Evolutionary conservation across 78 protist species (phyloP).

Genomic region (Capsaspora owczarzaki): DNA sequence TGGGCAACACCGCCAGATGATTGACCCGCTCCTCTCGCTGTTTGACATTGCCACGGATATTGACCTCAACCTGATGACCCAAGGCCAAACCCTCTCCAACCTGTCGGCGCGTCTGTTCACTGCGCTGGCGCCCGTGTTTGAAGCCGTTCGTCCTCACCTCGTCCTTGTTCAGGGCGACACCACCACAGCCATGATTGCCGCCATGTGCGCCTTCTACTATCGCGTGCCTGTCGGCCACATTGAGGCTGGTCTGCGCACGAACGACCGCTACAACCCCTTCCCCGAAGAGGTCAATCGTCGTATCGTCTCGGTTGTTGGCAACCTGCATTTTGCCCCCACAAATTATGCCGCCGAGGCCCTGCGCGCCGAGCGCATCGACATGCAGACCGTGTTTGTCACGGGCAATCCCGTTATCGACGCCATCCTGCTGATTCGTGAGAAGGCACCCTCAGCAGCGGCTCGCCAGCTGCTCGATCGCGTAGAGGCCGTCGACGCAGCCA

Average conservation of each 20-base stretch:
- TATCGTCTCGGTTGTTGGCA: neutral
- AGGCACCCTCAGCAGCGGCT: neutral
- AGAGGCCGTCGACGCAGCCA: neutral
- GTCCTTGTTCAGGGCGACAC: constrained; percentile 23
- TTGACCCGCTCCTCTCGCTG: too few species aligned
- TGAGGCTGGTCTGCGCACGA: constrained; percentile 23
- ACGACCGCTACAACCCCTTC: neutral
- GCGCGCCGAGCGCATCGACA: neutral
- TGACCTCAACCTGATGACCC: too few species aligned
- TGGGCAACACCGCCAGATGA: too few species aligned
- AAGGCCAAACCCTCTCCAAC: neutral
- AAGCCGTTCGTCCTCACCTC: neutral
- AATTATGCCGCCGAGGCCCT: neutral
- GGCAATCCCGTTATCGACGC: constrained; percentile 22
- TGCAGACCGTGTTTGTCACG: neutral
- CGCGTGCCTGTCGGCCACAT: constrained; percentile 3
- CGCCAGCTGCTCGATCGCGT: too few species aligned
- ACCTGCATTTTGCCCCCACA: constrained; percentile 1
- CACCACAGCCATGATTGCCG: neutral
- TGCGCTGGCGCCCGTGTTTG: neutral
- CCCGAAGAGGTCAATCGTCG: constrained; percentile 21
- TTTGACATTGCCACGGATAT: too few species aligned
- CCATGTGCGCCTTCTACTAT: neutral
- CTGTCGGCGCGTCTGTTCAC: neutral
- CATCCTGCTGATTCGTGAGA: neutral